Evolutionary conservation across 108 stramenopile species (phyloP).

Genomic region (Epithemia pelagica): DNA sequence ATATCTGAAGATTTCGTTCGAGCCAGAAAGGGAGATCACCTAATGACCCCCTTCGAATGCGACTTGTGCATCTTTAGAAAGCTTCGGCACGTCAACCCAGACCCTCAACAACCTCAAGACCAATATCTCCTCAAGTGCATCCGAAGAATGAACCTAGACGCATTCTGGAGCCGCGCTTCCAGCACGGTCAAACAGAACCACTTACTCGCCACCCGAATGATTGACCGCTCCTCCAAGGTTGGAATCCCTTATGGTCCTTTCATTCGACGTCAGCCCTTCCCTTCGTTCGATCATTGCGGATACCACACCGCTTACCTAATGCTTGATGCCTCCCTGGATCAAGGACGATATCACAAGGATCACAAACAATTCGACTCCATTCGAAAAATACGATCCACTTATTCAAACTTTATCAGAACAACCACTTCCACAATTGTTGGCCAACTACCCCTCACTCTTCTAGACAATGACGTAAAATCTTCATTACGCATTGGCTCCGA

Average conservation of each 20-base stretch:
- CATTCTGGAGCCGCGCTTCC: conserved; percentile 1
- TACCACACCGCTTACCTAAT: not conserved
- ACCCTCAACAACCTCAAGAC: not conserved
- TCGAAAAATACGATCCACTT: not conserved
- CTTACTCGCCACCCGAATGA: not conserved
- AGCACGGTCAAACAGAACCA: not conserved
- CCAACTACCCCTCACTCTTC: not conserved
- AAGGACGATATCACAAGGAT: not conserved
- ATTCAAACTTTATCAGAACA: not conserved
- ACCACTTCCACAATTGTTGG: not conserved
- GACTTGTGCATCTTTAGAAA: not conserved
- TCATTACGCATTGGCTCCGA: not conserved
- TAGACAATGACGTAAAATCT: not conserved
- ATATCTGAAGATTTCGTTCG: no score
- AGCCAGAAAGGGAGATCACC: not conserved
- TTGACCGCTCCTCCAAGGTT: not conserved
- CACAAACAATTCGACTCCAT: not conserved
- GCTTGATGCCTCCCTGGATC: not conserved
- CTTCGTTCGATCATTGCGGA: not conserved
- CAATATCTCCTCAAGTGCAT: not conserved
- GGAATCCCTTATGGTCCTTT: not conserved
- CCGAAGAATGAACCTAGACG: conserved; percentile 4
- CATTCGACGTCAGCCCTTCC: not conserved
- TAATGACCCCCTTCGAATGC: not conserved
- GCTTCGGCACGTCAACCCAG: not conserved